These are phyloP conservation scores for Zoysia pacifica DNA, from an alignment of 176 grass and related monocot genomes.

Conservation along the genomic window DNA sequence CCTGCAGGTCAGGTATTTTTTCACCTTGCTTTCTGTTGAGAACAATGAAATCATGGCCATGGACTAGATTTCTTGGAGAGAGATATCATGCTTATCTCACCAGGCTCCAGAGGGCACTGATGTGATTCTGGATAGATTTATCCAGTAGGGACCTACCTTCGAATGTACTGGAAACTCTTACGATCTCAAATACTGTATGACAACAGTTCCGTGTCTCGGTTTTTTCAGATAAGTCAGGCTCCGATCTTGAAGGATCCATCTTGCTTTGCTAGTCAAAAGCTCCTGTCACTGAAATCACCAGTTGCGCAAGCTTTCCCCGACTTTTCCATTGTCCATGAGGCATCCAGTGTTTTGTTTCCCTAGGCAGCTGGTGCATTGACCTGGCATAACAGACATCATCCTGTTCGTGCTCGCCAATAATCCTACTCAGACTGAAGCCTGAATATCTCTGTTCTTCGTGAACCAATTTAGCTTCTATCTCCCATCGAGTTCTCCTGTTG, in stretches of 20 bases:
- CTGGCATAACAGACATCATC: background rate
- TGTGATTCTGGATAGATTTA: background rate
- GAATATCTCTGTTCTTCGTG: background rate
- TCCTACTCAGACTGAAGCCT: background rate
- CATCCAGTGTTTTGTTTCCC: background rate
- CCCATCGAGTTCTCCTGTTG: background rate
- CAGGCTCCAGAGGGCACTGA: too few species aligned
- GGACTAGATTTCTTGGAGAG: too few species aligned
- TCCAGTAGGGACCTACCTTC: background rate
- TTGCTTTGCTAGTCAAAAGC: conserved; percentile 28
- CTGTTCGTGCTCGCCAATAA: conserved; percentile 24
- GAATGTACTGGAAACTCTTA: background rate
- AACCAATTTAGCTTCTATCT: conserved; percentile 6
- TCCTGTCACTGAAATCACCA: conserved; percentile 24
- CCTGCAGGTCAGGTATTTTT: conserved; percentile 14
- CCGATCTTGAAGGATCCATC: conserved; percentile 34
- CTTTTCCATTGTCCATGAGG: conserved; percentile 10
- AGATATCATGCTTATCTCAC: too few species aligned
- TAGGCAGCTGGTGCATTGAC: conserved; percentile 20
- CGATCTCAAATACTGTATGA: conserved; percentile 1
- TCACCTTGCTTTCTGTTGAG: background rate
- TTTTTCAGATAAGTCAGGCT: conserved; percentile 2
- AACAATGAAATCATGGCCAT: conserved; percentile 3
- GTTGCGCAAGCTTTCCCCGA: conserved; percentile 3
- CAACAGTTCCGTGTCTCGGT: conserved; percentile 26